Conservation (phyloP, 2,329 filamentous ascomycete species). For the Exophiala sp. region DNA sequence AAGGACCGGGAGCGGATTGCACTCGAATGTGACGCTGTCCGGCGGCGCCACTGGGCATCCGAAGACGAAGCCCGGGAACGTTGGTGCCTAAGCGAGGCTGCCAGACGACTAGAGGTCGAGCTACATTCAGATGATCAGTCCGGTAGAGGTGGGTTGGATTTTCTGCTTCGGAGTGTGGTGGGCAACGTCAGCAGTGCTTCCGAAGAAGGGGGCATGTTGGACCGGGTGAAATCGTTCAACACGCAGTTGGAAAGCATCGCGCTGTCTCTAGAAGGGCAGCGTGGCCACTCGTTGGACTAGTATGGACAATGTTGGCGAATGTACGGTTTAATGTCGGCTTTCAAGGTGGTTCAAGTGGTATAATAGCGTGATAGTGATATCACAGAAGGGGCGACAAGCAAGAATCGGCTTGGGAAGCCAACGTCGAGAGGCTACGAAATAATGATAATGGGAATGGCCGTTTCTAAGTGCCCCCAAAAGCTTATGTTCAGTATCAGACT, state of each 20-base stretch:
- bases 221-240: slow-evolving; percentile 41
- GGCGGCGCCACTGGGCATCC: slow-evolving; percentile 38
- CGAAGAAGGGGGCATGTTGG: slow-evolving; percentile 39
- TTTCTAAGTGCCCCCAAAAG: background rate
- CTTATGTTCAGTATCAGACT: too few species aligned
- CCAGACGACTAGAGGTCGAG: slow-evolving; percentile 40
- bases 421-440: too few species aligned
- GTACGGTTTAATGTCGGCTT: background rate
- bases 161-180: slow-evolving; percentile 39
- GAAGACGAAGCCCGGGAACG: slow-evolving; percentile 33
- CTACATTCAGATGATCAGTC: slow-evolving; percentile 34
- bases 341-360: too few species aligned
- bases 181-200: slow-evolving; percentile 38
- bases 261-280: slow-evolving; percentile 14
- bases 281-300: background rate
- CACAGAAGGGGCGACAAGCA: background rate
- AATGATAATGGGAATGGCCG: background rate
- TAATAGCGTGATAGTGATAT: background rate
- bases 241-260: slow-evolving; percentile 38
- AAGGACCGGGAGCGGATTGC: slow-evolving; percentile 46
- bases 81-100: slow-evolving; percentile 29
- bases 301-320: background rate
- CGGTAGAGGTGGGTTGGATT: slow-evolving; percentile 36
- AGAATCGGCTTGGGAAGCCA: too few species aligned
- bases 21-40: slow-evolving; percentile 46